Evolutionary conservation across 148 eudicot species (phyloP).

Genomic region (Rhododendron henanense): DNA sequence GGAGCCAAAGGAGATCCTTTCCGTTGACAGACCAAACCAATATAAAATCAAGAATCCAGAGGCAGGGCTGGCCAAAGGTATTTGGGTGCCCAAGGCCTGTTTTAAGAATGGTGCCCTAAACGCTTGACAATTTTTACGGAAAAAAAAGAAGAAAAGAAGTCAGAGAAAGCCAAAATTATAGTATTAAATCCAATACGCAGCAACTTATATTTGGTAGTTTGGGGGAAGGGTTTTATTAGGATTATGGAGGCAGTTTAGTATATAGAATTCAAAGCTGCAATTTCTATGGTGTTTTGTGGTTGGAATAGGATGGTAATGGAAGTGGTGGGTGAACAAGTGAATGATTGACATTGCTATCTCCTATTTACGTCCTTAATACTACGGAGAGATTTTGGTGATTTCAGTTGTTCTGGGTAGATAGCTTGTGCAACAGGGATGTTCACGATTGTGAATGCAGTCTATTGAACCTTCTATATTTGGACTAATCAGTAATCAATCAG

Average conservation of each 20-base stretch:
- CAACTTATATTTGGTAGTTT: not conserved
- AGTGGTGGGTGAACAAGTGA: not conserved
- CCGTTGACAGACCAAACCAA: not conserved
- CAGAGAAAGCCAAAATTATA: no score
- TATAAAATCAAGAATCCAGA: not conserved
- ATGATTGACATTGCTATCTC: not conserved
- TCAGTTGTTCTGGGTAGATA: not conserved
- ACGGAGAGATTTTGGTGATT: not conserved
- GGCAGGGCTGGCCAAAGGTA: no score
- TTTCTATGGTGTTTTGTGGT: not conserved
- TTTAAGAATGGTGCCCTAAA: no score
- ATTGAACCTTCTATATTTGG: no score
- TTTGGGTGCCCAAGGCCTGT: no score
- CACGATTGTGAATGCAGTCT: not conserved
- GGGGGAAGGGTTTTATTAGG: not conserved
- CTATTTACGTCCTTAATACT: not conserved
- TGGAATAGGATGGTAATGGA: not conserved
- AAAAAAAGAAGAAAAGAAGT: no score
- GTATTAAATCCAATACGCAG: slow-evolving; percentile 8
- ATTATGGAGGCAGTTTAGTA: not conserved
- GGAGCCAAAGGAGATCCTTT: not conserved
- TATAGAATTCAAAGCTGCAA: not conserved
- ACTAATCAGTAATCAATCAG: no score
- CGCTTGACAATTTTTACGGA: no score
- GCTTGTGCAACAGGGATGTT: not conserved